Conservation (phyloP, 352 stramenopile genomes). For the Blastocystis sp. region DNA sequence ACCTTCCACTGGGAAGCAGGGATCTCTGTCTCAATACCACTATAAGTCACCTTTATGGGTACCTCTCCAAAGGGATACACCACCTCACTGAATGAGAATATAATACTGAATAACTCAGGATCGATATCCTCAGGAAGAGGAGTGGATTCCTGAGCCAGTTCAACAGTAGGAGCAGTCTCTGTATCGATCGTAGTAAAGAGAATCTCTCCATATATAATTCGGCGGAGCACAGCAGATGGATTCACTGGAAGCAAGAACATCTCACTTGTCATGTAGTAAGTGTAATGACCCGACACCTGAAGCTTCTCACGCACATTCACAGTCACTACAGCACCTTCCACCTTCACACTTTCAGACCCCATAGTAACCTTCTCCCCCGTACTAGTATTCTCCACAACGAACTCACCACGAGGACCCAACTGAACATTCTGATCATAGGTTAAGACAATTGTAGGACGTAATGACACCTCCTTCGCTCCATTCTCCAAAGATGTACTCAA, state of each 20-base stretch:
- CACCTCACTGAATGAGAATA: not conserved
- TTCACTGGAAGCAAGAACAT: not conserved
- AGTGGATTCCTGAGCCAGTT: not conserved
- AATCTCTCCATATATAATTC: not conserved
- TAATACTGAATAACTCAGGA: not conserved
- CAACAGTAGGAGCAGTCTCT: not conserved
- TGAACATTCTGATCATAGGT: not conserved
- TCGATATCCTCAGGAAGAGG: not conserved
- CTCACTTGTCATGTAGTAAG: not conserved
- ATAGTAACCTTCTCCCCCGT: not conserved
- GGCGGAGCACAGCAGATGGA: not conserved
- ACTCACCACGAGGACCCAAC: not conserved
- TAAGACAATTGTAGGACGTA: not conserved
- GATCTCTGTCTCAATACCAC: not conserved
- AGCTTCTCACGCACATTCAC: not conserved
- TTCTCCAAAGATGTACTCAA: not conserved
- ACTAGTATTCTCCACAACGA: constrained; percentile 23
- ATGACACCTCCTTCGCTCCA: constrained; percentile 12
- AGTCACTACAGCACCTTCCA: not conserved
- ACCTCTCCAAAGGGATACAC: not conserved
- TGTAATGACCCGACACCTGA: not conserved
- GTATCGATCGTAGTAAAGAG: not conserved
- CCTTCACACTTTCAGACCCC: not conserved
- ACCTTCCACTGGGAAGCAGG: not conserved
- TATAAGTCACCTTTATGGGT: not conserved